Conservation (phyloP, 306 rosid species). For the Lithocarpus polystachyus region DNA sequence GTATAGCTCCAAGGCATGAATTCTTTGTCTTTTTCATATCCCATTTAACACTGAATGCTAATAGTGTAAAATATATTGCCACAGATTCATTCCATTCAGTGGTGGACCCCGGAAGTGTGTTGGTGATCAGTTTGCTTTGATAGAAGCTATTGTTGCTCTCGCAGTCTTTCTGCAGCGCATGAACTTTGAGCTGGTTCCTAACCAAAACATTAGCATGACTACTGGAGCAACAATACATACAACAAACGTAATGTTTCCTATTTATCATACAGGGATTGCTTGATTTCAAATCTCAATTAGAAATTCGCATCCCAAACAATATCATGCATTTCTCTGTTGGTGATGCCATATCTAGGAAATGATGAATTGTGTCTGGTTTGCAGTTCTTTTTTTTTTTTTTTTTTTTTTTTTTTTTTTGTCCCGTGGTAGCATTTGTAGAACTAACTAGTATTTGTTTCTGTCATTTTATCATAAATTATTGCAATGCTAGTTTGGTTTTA, state of each 20-base stretch:
- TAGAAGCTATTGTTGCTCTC: constrained; percentile 82
- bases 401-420: not conserved
- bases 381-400: not conserved
- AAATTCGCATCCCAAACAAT: not conserved
- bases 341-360: not conserved
- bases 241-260: constrained; percentile 57
- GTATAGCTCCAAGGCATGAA: not conserved
- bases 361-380: not conserved
- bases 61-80: constrained; percentile 21
- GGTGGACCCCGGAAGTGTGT: constrained; percentile 98
- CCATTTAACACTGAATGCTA: not conserved
- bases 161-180: constrained; percentile 74
- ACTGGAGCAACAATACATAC: constrained; percentile 99
- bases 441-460: no score
- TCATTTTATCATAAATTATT: not conserved
- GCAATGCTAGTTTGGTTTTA: not conserved
- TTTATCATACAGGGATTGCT: not conserved
- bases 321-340: not conserved
- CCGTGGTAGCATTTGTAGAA: not conserved
- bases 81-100: constrained; percentile 94
- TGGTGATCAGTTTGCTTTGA: constrained; percentile 89
- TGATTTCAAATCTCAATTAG: not conserved
- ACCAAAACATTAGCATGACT: constrained; percentile 88
- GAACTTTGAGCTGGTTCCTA: constrained; percentile 79
- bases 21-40: not conserved